Evolutionary conservation across 2,329 filamentous ascomycete species (phyloP), one percentile per base, ranked within the genome.

Genomic region (Chaetomium sp.): DNA sequence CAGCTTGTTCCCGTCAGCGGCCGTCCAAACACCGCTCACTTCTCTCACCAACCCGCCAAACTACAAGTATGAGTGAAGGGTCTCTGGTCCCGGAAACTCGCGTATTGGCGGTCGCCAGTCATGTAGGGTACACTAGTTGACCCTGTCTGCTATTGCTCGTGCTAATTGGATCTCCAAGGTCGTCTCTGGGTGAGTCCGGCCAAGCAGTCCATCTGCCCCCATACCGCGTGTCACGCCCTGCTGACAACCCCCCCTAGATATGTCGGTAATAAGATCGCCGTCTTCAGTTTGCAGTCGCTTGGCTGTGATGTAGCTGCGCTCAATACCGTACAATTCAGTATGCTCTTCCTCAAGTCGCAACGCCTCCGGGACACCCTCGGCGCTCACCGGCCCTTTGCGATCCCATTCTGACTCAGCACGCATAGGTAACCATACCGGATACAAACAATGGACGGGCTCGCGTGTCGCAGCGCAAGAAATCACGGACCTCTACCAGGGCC

Each of bases 261-360:
- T 84, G 95, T 99, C 70, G 95, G 95, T 59, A 99, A 99, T 77
- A 97, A 94, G 73, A 97, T 99, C 83, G 93, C 93, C 50, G 93
- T 93, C 1, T 96, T 97, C 74, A 92, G 93, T 70, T 90, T 99
- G 84, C 94, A 99, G 77, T 90, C 91, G 0, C 80, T 99, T 58
- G 95, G 95, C 56, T 97, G 93, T 74, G 94, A 99, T 73, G 94
- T 97, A 7, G 90, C 93, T 9, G 92, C 93, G 2, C 84, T 99
- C 72, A 97, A 99, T 76, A 99, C 95, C 0, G 95, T 99, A 7
- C 91, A 99, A 73, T 99, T 97, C 81, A 98, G 94, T 97, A 81
- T 77, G 89, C 79, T 29, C 42, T 51, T 56, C 58, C 12, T n/a
- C 29, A 13, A 50, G 27, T 35, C 23, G 10, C 27, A 6, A 47